Conservation (phyloP, 306 rosid species). For the Pueraria montana region DNA sequence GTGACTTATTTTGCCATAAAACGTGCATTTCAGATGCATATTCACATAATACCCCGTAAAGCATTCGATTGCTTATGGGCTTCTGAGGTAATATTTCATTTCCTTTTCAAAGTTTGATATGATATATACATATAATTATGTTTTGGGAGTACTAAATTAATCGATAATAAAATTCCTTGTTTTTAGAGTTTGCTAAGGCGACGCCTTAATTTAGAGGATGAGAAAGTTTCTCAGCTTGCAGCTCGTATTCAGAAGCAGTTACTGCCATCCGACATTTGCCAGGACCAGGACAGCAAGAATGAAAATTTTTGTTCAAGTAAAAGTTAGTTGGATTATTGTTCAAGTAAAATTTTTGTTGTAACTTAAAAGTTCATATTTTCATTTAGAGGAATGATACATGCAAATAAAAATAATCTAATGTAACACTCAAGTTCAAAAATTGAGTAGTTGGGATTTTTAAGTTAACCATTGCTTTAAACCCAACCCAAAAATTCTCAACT, state of each 20-base stretch:
- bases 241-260: slow-evolving; percentile 73
- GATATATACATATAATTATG: slow-evolving; percentile 1
- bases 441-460: not conserved
- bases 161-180: not conserved
- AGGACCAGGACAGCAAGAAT: slow-evolving; percentile 52
- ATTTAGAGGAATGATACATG: slow-evolving; percentile 28
- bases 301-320: slow-evolving; percentile 62
- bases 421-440: slow-evolving; percentile 34
- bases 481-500: not conserved
- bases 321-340: slow-evolving; percentile 55
- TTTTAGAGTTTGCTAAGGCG: slow-evolving; percentile 79
- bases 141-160: slow-evolving; percentile 18
- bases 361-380: slow-evolving; percentile 40
- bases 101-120: slow-evolving; percentile 9
- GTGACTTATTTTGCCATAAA: slow-evolving; percentile 44
- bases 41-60: slow-evolving; percentile 95
- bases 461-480: slow-evolving; percentile 8
- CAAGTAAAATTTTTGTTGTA: too few relatives aligned
- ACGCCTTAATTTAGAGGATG: slow-evolving; percentile 70
- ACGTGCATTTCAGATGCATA: slow-evolving; percentile 80
- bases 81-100: slow-evolving; percentile 75
- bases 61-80: slow-evolving; percentile 86
- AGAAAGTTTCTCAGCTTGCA: slow-evolving; percentile 75
- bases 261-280: slow-evolving; percentile 42
- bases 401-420: slow-evolving; percentile 20